phyloP scores from a whole-genome alignment of 1,284 basidiomycete genomes.

The Ceratobasidium theobromae region DNA sequence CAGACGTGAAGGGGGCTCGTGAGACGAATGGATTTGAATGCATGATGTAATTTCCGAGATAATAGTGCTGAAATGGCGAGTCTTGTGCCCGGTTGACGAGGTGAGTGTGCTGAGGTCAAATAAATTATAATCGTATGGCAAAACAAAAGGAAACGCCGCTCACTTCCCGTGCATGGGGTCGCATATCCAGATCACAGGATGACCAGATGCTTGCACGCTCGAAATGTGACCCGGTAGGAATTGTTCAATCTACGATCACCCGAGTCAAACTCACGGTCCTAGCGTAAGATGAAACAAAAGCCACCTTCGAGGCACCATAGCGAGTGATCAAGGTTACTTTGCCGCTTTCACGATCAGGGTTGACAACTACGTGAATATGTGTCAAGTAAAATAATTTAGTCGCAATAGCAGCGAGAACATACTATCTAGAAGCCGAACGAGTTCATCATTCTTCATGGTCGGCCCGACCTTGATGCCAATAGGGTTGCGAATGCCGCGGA shows the following conservation, averaged over 20 bases:
- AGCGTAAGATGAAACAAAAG: conserved; percentile 22
- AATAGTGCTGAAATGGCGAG: conserved; percentile 88
- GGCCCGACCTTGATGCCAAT: conserved; percentile 98
- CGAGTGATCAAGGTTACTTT: conserved; percentile 90
- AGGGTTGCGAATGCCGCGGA: conserved; percentile 91
- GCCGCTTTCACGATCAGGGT: conserved; percentile 80
- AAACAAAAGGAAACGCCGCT: conserved; percentile 41
- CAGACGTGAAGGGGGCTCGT: conserved; percentile 60
- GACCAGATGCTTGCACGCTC: conserved; percentile 78
- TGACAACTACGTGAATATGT: conserved; percentile 67
- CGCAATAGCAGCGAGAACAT: conserved; percentile 40
- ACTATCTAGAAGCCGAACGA: conserved; percentile 81
- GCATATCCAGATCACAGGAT: conserved; percentile 91
- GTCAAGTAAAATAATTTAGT: background rate
- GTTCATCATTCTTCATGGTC: conserved; percentile 76
- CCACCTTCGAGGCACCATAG: conserved; percentile 85
- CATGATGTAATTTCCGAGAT: conserved; percentile 84
- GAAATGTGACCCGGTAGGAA: conserved; percentile 80
- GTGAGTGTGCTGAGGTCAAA: conserved; percentile 67
- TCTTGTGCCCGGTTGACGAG: conserved; percentile 77
- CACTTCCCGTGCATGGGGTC: conserved; percentile 98
- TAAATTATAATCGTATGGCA: conserved; percentile 1
- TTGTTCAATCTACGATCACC: conserved; percentile 60
- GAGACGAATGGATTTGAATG: conserved; percentile 74
- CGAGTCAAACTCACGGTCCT: background rate